Conservation (phyloP, 306 rosid genomes). For the Cucurbita maxima region DNA sequence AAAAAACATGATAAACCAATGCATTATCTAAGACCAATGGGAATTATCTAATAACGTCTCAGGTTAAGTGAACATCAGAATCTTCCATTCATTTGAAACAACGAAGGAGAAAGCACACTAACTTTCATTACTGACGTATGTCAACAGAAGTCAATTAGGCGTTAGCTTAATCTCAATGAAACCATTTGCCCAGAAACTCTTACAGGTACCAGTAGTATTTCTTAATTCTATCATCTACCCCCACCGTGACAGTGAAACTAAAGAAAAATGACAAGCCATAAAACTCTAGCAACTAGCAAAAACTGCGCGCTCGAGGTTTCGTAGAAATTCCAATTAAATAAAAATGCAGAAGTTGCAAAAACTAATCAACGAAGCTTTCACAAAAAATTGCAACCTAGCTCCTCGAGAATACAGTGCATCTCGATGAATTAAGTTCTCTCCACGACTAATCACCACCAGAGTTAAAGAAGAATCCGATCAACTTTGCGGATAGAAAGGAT, state of each 20-base stretch:
- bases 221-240: background rate
- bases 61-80: background rate
- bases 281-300: background rate
- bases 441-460: background rate
- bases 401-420: background rate
- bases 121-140: background rate
- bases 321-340: background rate
- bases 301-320: background rate
- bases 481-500: background rate
- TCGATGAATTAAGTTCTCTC: background rate
- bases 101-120: background rate
- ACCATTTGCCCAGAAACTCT: background rate
- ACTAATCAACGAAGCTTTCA: background rate
- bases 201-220: background rate
- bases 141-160: background rate
- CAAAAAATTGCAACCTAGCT: background rate
- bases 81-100: background rate
- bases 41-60: background rate
- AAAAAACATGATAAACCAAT: background rate
- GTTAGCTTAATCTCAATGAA: background rate
- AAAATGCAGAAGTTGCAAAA: background rate
- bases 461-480: background rate
- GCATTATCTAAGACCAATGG: background rate
- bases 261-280: background rate
- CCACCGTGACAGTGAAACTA: background rate